Percentiles rank a stretch among this genome's conserved stretches.
These are phyloP conservation scores for Penicillium goetzii DNA, from an alignment of 495 filamentous ascomycete species.

Conservation along the genomic window DNA sequence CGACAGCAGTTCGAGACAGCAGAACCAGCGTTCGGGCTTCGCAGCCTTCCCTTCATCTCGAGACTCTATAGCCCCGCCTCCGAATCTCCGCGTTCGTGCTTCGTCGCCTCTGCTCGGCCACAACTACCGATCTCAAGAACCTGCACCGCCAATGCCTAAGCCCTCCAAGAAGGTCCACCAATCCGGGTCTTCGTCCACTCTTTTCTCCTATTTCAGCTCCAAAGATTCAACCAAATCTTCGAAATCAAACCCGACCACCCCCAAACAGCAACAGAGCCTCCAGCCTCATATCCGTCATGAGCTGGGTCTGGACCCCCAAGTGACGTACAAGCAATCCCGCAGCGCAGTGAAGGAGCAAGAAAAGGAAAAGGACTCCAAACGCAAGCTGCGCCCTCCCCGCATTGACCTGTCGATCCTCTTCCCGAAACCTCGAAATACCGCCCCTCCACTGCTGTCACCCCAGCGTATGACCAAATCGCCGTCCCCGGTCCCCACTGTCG, in stretches of 20 bases:
- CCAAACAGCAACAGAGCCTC: conserved; percentile 18
- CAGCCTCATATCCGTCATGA: conserved; percentile 32
- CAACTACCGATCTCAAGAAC: conserved; percentile 37
- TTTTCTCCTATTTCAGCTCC: conserved; percentile 45
- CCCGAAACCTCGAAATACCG: conserved; percentile 44
- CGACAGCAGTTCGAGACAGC: conserved; percentile 28
- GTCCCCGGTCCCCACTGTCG: conserved; percentile 43
- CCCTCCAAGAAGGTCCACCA: conserved; percentile 40
- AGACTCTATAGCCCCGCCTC: conserved; percentile 28
- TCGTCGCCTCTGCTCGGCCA: conserved; percentile 50
- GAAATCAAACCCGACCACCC: conserved; percentile 18
- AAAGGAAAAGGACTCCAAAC: conserved; percentile 40
- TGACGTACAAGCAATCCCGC: conserved; percentile 30
- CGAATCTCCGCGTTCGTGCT: conserved; percentile 46
- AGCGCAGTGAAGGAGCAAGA: conserved; percentile 19
- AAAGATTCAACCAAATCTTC: conserved; percentile 29
- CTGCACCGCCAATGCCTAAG: conserved; percentile 31
- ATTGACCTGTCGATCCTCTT: conserved; percentile 53
- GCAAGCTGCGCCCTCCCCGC: conserved; percentile 45
- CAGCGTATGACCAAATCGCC: conserved; percentile 52
- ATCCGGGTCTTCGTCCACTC: conserved; percentile 41
- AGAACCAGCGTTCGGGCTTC: conserved; percentile 27
- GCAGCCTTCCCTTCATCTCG: conserved; percentile 33
- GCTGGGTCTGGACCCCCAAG: conserved; percentile 30
- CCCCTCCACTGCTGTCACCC: conserved; percentile 46